Percentiles rank a stretch among this genome's conserved stretches.
phyloP scores from a whole-genome alignment of 352 stramenopile genomes.

The Thalassiosira mediterranea region DNA sequence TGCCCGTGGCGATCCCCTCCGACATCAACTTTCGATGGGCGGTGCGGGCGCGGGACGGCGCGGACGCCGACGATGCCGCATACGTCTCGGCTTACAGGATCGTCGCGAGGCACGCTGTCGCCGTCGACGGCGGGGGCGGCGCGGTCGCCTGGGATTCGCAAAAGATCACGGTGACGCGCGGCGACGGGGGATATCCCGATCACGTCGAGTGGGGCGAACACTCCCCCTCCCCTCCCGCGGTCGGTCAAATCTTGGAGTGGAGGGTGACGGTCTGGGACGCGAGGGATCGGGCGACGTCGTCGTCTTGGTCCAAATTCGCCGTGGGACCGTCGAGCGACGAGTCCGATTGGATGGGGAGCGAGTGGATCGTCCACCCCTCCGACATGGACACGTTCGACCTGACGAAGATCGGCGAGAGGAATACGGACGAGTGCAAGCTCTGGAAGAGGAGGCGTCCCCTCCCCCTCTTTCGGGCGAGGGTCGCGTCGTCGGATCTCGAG shows the following conservation, averaged over 20 bases:
- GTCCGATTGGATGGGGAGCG: constrained; percentile 28
- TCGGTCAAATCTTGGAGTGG: constrained; percentile 11
- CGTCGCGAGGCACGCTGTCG: background rate
- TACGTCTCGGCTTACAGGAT: constrained; percentile 3
- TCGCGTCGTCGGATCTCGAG: constrained; percentile 5
- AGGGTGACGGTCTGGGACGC: constrained; percentile 7
- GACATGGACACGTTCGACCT: constrained; percentile 43
- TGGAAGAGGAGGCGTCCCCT: constrained; percentile 33
- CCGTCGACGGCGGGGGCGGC: background rate
- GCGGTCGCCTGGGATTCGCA: constrained; percentile 6
- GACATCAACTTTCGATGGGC: constrained; percentile 13
- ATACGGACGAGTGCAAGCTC: constrained; percentile 13
- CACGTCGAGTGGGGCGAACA: background rate
- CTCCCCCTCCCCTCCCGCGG: background rate
- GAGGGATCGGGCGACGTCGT: constrained; percentile 5
- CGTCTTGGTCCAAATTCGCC: constrained; percentile 35
- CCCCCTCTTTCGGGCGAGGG: constrained; percentile 32
- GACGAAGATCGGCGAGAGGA: background rate
- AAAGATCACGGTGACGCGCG: background rate
- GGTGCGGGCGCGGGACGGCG: background rate
- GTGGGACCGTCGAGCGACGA: constrained; percentile 30
- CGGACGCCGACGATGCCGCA: background rate
- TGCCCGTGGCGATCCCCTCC: constrained; percentile 6
- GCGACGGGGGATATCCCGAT: background rate
- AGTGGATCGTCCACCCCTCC: constrained; percentile 38